Evolutionary conservation across 768 basidiomycete genomes (phyloP), one percentile per base, ranked within the genome.

Genomic region (Pholiota microspora): DNA sequence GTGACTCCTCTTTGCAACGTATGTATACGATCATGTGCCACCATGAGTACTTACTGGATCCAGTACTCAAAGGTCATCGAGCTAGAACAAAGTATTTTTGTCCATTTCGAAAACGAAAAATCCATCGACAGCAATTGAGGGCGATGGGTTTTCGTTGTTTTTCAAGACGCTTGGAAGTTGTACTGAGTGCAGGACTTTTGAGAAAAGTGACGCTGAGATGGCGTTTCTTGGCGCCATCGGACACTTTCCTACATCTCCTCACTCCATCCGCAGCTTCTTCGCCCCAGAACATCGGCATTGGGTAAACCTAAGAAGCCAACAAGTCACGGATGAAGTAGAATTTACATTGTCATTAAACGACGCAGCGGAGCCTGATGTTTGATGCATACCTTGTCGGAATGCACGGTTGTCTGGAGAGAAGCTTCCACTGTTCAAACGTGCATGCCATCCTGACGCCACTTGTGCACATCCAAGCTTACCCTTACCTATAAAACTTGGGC

Each of bases 221-320:
- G 51, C 51, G 51, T 44, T 29, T 51, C 51, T 18, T 51, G 28
- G 40, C 51, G 51, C 51, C 51, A 51, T 51, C 51, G 25, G 51
- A 21, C 24, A 24, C 24, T 51, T 51, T 51, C 12, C 45, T 16
- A 24, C 16, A 31, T 18, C 40, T 51, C 23, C 36, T 16, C 34
- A 25, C 35, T 50, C 27, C 49, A 4, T 50, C 49, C 35, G 49
- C 49, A 38, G 40, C 40, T 42, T 42, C 40, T 23, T 42, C 23
- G 40, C 7, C 40, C 13, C 18, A 25, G 29, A 9, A 40, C 49
- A 28, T 38, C 15, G 28, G n/a, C 18, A 31, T 51, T 40, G n/a
- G 13, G 12, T 31, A 35, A 13, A 27, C 21, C 29, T 18, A 31
- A 23, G 25, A 31, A 51, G 9, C 25, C 24, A 21, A 10, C 9